Percentiles rank a stretch among this genome's conserved stretches.
Evolutionary conservation across 306 rosid genomes (phyloP).

Genomic region (Elaeagnus macrophylla): DNA sequence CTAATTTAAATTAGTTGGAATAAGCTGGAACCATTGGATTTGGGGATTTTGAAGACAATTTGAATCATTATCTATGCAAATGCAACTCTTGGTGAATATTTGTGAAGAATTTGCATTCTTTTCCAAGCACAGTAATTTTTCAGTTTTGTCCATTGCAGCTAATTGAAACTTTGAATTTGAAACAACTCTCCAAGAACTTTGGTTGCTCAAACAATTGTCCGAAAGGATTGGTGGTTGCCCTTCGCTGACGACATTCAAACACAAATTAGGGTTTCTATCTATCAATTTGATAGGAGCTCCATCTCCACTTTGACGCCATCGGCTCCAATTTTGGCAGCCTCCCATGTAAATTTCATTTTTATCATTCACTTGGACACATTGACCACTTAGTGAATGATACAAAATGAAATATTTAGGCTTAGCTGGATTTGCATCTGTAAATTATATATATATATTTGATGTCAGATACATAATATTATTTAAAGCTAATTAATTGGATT

Average conservation of each 20-base stretch:
- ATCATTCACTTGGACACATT: conserved; percentile 19
- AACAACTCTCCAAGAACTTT: conserved; percentile 30
- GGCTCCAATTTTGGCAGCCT: conserved; percentile 17
- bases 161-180: conserved; percentile 33
- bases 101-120: conserved; percentile 20
- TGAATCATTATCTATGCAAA: conserved; percentile 26
- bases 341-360: conserved; percentile 24
- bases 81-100: conserved; percentile 28
- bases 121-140: conserved; percentile 22
- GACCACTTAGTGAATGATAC: conserved; percentile 28
- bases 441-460: too few species aligned
- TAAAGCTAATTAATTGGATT: too few species aligned
- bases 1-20: conserved; percentile 30
- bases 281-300: conserved; percentile 23
- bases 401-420: conserved; percentile 21
- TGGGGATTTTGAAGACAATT: conserved; percentile 31
- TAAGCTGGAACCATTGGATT: conserved; percentile 36
- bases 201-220: conserved; percentile 19
- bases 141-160: conserved; percentile 18
- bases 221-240: conserved; percentile 21
- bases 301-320: conserved; percentile 27
- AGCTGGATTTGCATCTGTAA: conserved; percentile 37
- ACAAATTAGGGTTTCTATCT: background rate
- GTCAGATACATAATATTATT: too few species aligned
- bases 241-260: conserved; percentile 32